Conservation (phyloP, 768 basidiomycete genomes). For the Phanerochaete sordida region DNA sequence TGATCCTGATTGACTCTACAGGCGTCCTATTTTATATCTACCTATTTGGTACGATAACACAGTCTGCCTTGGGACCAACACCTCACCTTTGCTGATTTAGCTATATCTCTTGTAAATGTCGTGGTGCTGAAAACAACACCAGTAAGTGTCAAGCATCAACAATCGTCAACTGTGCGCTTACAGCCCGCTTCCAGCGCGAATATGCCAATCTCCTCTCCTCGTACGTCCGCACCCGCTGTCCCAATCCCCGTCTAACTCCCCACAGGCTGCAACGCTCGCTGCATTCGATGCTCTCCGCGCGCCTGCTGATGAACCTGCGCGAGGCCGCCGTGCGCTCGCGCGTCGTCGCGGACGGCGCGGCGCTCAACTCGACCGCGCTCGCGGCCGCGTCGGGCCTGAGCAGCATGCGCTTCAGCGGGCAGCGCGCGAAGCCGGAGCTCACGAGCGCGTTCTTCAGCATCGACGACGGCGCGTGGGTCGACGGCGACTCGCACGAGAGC, state of each 20-base stretch:
- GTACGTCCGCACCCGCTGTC: background rate
- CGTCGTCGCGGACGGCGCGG: background rate
- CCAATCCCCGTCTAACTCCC: background rate
- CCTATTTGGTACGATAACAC: slow-evolving; percentile 6
- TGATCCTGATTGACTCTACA: background rate
- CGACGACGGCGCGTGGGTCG: slow-evolving; percentile 1
- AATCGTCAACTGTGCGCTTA: background rate
- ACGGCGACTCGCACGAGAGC: background rate
- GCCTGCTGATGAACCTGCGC: slow-evolving; percentile 13
- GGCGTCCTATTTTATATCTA: slow-evolving; percentile 10
- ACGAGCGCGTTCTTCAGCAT: background rate
- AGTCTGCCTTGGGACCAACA: background rate
- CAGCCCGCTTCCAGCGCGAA: background rate
- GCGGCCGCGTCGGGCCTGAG: background rate
- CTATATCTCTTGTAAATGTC: slow-evolving; percentile 7
- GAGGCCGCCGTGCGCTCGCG: background rate
- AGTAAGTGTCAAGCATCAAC: background rate
- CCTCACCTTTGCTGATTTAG: background rate
- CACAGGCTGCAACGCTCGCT: slow-evolving; percentile 10
- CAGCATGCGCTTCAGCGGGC: background rate
- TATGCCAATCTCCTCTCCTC: slow-evolving; percentile 4
- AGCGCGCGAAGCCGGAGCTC: background rate
- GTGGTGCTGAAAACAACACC: slow-evolving; percentile 4
- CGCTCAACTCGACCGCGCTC: background rate
- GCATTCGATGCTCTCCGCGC: slow-evolving; percentile 12